Evolutionary conservation across 1,139 yeast genomes (phyloP).

Genomic region (Hyphopichia buzzinii): DNA sequence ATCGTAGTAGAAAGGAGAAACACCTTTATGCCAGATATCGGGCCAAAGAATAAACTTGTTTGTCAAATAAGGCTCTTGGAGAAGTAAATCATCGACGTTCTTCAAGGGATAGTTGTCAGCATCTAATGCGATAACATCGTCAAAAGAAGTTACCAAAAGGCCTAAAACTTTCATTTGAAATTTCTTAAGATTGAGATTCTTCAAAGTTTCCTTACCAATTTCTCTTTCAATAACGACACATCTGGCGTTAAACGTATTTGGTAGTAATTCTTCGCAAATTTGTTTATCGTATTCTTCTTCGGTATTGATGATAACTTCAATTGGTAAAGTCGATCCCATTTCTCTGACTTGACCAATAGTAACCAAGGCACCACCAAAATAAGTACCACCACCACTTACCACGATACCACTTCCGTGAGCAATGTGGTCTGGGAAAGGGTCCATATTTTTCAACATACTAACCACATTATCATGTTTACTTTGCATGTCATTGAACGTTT

Average conservation of each 20-base stretch:
- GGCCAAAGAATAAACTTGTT: slow-evolving; percentile 39
- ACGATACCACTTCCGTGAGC: slow-evolving; percentile 38
- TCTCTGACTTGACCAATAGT: slow-evolving; percentile 32
- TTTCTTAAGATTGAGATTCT: slow-evolving; percentile 17
- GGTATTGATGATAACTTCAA: slow-evolving; percentile 32
- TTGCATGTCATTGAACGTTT: slow-evolving; percentile 21
- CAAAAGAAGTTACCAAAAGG: slow-evolving; percentile 33
- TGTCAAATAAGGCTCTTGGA: slow-evolving; percentile 24
- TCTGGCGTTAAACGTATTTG: slow-evolving; percentile 25
- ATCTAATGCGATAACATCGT: slow-evolving; percentile 33
- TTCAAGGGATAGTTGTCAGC: slow-evolving; percentile 35
- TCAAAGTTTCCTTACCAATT: slow-evolving; percentile 20
- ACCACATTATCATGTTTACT: slow-evolving; percentile 26
- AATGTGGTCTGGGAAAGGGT: slow-evolving; percentile 22
- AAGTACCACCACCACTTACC: slow-evolving; percentile 28
- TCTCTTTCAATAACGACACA: slow-evolving; percentile 31
- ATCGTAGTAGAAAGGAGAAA: slow-evolving; percentile 35
- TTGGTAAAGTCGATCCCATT: slow-evolving; percentile 32
- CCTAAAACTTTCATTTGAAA: slow-evolving; percentile 34
- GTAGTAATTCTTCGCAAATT: slow-evolving; percentile 30
- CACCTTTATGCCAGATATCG: slow-evolving; percentile 35
- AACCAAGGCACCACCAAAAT: slow-evolving; percentile 29
- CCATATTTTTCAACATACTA: slow-evolving; percentile 19
- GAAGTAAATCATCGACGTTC: slow-evolving; percentile 29
- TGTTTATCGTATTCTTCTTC: slow-evolving; percentile 23